Percentiles rank a stretch among this genome's conserved stretches.
Conservation (phyloP, 768 basidiomycete species). For the Lactarius hengduanensis region DNA sequence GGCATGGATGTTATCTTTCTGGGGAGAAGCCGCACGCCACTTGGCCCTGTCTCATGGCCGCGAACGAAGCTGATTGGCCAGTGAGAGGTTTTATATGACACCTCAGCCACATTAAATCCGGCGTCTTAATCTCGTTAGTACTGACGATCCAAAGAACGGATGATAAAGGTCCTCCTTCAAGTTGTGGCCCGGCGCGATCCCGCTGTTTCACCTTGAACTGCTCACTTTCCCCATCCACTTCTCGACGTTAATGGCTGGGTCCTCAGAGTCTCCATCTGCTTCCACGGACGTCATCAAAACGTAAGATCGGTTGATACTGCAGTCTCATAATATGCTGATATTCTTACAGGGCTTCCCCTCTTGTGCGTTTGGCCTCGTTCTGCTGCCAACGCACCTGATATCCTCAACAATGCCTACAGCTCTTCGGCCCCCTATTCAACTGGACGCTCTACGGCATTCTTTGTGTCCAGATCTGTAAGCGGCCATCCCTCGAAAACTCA, state of each 20-base stretch:
- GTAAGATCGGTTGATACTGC: not conserved
- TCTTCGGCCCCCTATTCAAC: not conserved
- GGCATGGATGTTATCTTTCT: not conserved
- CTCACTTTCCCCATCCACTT: not conserved
- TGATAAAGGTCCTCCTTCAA: not conserved
- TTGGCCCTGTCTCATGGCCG: not conserved
- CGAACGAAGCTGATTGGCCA: not conserved
- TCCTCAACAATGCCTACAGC: not conserved
- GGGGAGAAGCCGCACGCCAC: not conserved
- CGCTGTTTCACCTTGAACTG: not conserved
- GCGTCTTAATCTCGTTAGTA: not conserved
- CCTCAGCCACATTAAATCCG: not conserved
- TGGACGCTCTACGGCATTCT: constrained; percentile 4
- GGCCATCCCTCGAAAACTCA: not conserved
- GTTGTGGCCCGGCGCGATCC: no score
- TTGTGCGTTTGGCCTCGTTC: not conserved
- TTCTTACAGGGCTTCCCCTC: not conserved
- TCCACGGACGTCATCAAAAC: not conserved
- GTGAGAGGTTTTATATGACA: not conserved
- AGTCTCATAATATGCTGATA: not conserved
- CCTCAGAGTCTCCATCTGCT: not conserved
- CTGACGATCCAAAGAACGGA: not conserved
- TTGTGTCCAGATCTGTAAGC: constrained; percentile 1
- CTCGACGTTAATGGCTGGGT: not conserved
- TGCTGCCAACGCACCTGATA: not conserved